Conservation (phyloP, 129 eudicot species). For the Tanacetum coccineum region DNA sequence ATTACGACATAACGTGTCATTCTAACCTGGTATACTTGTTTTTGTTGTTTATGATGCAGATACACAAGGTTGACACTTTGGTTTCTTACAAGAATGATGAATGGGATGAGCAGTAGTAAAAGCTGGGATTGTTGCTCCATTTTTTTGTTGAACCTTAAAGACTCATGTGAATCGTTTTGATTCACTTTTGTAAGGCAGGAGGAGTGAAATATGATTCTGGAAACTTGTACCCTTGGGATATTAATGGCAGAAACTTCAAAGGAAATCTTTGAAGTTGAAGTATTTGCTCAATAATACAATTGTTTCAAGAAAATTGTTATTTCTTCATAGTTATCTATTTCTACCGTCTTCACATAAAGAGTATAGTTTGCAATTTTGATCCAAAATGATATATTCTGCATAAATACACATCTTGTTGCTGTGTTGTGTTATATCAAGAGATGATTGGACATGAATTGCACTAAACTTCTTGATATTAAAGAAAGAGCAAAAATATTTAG, state of each 20-base stretch:
- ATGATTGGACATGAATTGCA: too few relatives aligned
- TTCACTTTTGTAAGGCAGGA: conserved; percentile 40
- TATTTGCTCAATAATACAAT: neutral
- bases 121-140: conserved; percentile 1
- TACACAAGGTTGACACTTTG: conserved; percentile 96
- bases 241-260: neutral
- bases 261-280: conserved; percentile 7
- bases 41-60: conserved; percentile 43
- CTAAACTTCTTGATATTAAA: too few relatives aligned
- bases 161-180: conserved; percentile 59
- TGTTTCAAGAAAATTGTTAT: too few relatives aligned
- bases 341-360: too few relatives aligned
- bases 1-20: neutral
- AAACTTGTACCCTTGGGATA: conserved; percentile 8
- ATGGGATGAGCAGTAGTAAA: conserved; percentile 81
- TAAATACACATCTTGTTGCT: too few relatives aligned
- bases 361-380: too few relatives aligned
- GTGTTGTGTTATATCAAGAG: too few relatives aligned
- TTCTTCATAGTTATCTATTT: too few relatives aligned
- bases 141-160: conserved; percentile 14
- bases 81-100: conserved; percentile 96
- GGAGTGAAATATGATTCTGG: conserved; percentile 18
- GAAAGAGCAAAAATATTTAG: too few relatives aligned
- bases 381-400: too few relatives aligned
- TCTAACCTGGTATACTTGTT: neutral